phyloP scores from a whole-genome alignment of 1,139 yeast species.

The Blastobotrys proliferans region DNA sequence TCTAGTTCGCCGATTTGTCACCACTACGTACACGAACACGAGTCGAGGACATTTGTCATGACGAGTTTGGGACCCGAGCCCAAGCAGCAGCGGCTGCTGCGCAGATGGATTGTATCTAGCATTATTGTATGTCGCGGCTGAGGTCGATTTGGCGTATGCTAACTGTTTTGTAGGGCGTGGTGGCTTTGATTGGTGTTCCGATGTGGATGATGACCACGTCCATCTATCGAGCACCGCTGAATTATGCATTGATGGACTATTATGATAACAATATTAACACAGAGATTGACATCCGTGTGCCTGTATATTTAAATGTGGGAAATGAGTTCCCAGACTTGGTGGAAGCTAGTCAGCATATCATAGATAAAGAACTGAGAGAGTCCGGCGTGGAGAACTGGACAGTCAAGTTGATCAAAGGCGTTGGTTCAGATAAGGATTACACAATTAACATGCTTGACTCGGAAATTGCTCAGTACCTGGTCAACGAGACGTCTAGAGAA shows the following conservation, averaged over 20 bases:
- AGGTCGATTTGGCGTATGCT: too few species aligned
- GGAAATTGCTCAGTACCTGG: slow-evolving; percentile 32
- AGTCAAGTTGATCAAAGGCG: slow-evolving; percentile 30
- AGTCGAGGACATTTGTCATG: neutral
- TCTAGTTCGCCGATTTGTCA: too few species aligned
- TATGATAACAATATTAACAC: slow-evolving; percentile 38
- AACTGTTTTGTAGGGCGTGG: neutral
- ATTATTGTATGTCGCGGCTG: slow-evolving; percentile 15
- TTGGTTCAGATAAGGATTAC: too few species aligned
- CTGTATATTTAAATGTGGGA: slow-evolving; percentile 46
- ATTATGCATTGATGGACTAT: slow-evolving; percentile 48
- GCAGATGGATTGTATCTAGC: slow-evolving; percentile 19
- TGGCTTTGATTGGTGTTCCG: slow-evolving; percentile 57
- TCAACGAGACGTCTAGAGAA: slow-evolving; percentile 38
- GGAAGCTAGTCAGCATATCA: slow-evolving; percentile 42
- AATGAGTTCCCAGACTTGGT: slow-evolving; percentile 41
- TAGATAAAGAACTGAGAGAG: slow-evolving; percentile 31
- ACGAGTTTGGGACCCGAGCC: neutral
- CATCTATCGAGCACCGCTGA: slow-evolving; percentile 71
- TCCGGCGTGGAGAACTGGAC: slow-evolving; percentile 29
- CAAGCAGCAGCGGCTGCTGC: slow-evolving; percentile 5
- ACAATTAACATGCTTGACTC: slow-evolving; percentile 32
- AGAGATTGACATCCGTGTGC: slow-evolving; percentile 47
- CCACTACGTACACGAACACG: too few species aligned
- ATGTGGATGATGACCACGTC: slow-evolving; percentile 68